Conservation (phyloP, 768 basidiomycete species). For the Plicaturopsis crispa region DNA sequence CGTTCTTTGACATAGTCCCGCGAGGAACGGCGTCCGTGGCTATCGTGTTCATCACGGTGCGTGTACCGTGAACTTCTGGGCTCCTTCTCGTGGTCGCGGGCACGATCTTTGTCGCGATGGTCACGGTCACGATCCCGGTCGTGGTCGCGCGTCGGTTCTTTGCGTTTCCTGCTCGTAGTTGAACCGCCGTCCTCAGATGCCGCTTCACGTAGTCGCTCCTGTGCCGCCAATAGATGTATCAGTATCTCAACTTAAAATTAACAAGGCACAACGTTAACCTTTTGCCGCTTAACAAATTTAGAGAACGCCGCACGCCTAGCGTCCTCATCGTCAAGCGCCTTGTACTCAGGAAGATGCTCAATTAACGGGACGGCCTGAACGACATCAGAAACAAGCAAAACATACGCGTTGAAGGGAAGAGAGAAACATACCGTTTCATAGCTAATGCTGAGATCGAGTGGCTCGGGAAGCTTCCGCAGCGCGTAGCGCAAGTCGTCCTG, state of each 20-base stretch:
- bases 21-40: constrained; percentile 5
- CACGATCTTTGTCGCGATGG: constrained; percentile 31
- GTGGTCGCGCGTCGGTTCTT: constrained; percentile 55
- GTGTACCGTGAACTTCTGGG: constrained; percentile 24
- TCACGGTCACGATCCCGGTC: constrained; percentile 37
- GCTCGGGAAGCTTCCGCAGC: constrained; percentile 79
- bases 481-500: constrained; percentile 97
- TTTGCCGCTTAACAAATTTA: constrained; percentile 88
- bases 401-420: not conserved
- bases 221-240: constrained; percentile 1
- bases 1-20: constrained; percentile 2
- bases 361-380: constrained; percentile 66
- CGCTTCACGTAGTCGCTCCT: constrained; percentile 73
- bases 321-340: constrained; percentile 85
- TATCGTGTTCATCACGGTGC: constrained; percentile 23
- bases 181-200: constrained; percentile 82
- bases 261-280: constrained; percentile 40
- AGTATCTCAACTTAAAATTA: constrained; percentile 2
- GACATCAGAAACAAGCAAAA: constrained; percentile 6
- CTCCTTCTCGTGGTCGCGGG: constrained; percentile 23
- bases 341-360: constrained; percentile 78
- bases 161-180: constrained; percentile 71
- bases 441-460: constrained; percentile 63
- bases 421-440: constrained; percentile 71
- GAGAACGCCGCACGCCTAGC: constrained; percentile 71